phyloP scores from a whole-genome alignment of 1,139 yeast genomes.

The Fermentozyma sake region DNA sequence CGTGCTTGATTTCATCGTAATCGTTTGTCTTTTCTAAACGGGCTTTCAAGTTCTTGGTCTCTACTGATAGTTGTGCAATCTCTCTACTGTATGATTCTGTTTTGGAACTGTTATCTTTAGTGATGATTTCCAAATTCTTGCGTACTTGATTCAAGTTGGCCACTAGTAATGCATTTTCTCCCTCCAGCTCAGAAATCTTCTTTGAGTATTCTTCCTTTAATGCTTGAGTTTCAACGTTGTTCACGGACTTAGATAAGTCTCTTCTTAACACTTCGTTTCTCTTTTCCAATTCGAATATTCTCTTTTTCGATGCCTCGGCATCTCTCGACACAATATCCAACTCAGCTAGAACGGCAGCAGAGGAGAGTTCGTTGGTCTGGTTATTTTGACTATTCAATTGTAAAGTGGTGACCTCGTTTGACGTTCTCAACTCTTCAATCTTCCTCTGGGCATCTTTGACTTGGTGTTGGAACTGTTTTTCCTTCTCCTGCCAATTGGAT shows the following conservation, averaged over 20 bases:
- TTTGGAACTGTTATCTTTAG: slow-evolving; percentile 30
- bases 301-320: slow-evolving; percentile 64
- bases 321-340: slow-evolving; percentile 69
- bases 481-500: slow-evolving; percentile 53
- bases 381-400: slow-evolving; percentile 42
- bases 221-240: slow-evolving; percentile 34
- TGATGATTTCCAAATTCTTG: slow-evolving; percentile 25
- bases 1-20: slow-evolving; percentile 76
- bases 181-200: slow-evolving; percentile 54
- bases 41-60: slow-evolving; percentile 45
- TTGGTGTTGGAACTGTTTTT: slow-evolving; percentile 40
- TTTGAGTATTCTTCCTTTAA: slow-evolving; percentile 32
- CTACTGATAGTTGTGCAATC: slow-evolving; percentile 42
- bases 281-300: slow-evolving; percentile 68
- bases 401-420: slow-evolving; percentile 50
- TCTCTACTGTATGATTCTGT: slow-evolving; percentile 43
- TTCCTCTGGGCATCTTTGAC: slow-evolving; percentile 44
- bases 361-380: slow-evolving; percentile 11
- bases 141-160: slow-evolving; percentile 59
- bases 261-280: slow-evolving; percentile 72
- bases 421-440: slow-evolving; percentile 51
- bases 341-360: slow-evolving; percentile 42
- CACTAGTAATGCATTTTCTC: slow-evolving; percentile 59
- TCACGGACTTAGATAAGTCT: slow-evolving; percentile 52
- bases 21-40: slow-evolving; percentile 48